phyloP scores from a whole-genome alignment of 2,329 filamentous ascomycete genomes.

The Verticillium albo-atrum region DNA sequence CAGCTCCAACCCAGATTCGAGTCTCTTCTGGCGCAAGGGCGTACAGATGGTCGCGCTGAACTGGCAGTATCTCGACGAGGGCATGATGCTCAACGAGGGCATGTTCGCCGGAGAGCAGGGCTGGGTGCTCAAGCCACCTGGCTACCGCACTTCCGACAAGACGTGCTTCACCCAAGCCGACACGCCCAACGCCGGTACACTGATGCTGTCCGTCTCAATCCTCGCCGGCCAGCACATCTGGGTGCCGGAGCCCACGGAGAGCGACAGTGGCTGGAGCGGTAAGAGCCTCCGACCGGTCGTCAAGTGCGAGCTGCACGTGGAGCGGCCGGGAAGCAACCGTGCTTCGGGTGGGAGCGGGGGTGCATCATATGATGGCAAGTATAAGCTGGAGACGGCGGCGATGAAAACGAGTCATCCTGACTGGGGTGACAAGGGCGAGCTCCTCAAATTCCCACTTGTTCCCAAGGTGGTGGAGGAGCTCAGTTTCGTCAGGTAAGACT shows the following conservation, averaged over 20 bases:
- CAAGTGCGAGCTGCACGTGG: constrained; percentile 77
- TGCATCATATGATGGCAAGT: constrained; percentile 34
- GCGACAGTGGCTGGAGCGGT: constrained; percentile 22
- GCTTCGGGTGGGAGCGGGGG: constrained; percentile 32
- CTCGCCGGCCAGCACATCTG: constrained; percentile 73
- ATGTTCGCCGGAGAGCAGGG: constrained; percentile 89
- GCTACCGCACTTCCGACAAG: constrained; percentile 56
- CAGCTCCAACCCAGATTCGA: constrained; percentile 93
- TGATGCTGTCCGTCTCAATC: constrained; percentile 68
- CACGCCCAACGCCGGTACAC: constrained; percentile 42
- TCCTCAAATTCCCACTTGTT: constrained; percentile 55
- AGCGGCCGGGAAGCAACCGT: constrained; percentile 44
- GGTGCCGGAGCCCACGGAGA: constrained; percentile 38
- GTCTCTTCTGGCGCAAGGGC: constrained; percentile 85
- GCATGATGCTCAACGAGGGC: constrained; percentile 94
- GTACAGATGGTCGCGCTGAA: constrained; percentile 98
- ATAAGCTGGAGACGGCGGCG: constrained; percentile 55
- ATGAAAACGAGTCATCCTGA: constrained; percentile 58
- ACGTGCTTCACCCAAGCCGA: constrained; percentile 35
- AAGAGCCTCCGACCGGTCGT: constrained; percentile 62
- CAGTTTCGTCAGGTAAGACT: constrained; percentile 66
- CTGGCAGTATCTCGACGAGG: constrained; percentile 92
- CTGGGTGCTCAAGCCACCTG: constrained; percentile 79
- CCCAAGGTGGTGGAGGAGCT: constrained; percentile 62
- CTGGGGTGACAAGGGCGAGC: constrained; percentile 49